Evolutionary conservation across 805 yeast genomes (phyloP).

Genomic region (Danielia reshetovae): DNA sequence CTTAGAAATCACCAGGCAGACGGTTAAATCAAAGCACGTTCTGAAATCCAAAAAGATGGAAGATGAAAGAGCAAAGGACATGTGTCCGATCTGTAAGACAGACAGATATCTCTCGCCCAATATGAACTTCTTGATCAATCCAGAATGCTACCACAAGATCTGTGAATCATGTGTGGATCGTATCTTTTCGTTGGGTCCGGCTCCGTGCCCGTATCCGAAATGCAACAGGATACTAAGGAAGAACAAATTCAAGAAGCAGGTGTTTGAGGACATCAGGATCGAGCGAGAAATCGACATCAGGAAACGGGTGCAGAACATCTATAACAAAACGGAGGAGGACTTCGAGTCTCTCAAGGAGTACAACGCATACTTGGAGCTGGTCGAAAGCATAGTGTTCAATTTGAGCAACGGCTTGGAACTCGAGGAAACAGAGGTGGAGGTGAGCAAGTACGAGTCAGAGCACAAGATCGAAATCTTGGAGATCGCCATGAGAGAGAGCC

Average conservation of each 20-base stretch:
- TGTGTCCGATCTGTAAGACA: slow-evolving; percentile 97
- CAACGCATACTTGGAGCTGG: slow-evolving; percentile 76
- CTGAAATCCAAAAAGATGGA: too few species aligned
- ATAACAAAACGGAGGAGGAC: slow-evolving; percentile 76
- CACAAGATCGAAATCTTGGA: slow-evolving; percentile 74
- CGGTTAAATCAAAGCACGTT: too few species aligned
- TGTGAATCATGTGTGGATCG: slow-evolving; percentile 97
- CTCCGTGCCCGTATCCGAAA: slow-evolving; percentile 91
- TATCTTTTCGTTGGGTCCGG: slow-evolving; percentile 90
- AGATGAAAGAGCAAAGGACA: slow-evolving; percentile 60
- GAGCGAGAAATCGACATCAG: slow-evolving; percentile 93
- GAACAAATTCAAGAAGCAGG: slow-evolving; percentile 86
- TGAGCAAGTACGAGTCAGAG: slow-evolving; percentile 64
- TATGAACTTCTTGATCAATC: slow-evolving; percentile 86
- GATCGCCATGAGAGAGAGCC: slow-evolving; percentile 66
- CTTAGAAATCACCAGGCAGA: too few species aligned
- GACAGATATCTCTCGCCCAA: slow-evolving; percentile 92
- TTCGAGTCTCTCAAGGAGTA: slow-evolving; percentile 58
- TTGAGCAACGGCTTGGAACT: slow-evolving; percentile 66
- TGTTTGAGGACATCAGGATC: slow-evolving; percentile 84
- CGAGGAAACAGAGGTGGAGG: slow-evolving; percentile 61
- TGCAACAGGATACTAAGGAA: slow-evolving; percentile 86
- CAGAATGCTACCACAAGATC: slow-evolving; percentile 97
- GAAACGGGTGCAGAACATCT: slow-evolving; percentile 68
- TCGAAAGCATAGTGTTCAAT: slow-evolving; percentile 78